Base-by-base conservation (phyloP, 2,329 filamentous ascomycete species). In the Lecanicillium sp. region DNA sequence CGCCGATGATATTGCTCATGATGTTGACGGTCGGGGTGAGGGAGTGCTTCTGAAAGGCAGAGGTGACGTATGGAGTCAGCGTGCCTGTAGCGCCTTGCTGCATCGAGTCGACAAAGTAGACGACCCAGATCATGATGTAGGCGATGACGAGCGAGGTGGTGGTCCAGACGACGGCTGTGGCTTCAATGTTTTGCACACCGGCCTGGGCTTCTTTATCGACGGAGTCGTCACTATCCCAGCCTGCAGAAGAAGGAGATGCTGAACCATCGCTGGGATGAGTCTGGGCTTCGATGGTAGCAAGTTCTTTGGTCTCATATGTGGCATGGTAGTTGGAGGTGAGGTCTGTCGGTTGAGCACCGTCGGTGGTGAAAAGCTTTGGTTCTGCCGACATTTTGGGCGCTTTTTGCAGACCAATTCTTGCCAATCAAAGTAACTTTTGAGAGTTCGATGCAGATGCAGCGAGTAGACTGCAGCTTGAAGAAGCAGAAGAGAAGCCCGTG, bases 31-130 rank as follows among this genome's bases (percentile, higher is more conserved):
- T 60, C 3, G 63, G 58, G 20, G 68, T 54, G 13, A 75, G 56
- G 8, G 44, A 45, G 29, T 47, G 43, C 8, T 16, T 35, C 3
- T 40, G 51, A 44, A 71, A 75, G 12, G 45, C 48, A 40, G 51
- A 55, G 1, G 51, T 57, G 37, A 67, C 61, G 38, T 55, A 60
- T 8, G 55, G 45, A 6, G 35, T 41, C 12, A 41, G 31, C 6
- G 19, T 3, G 6, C 48, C 42, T 1, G 50, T 53, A 13, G 64
- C 59, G 35, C 57, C 55, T 38, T 65, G 55, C 43, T 68, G 58
- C 32, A 71, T 50, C 19, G 61, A 61, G 38, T 70, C 60, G 43
- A 71, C 60, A 32, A 73, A 68, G 48, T 67, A 67, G 40, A 71
- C 62, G 22, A 70, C 38, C 57, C 65, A 74, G 33, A 75, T 62